Base-by-base conservation (phyloP, 176 grass and related monocot genomes). In the Aegilops tauschii region DNA sequence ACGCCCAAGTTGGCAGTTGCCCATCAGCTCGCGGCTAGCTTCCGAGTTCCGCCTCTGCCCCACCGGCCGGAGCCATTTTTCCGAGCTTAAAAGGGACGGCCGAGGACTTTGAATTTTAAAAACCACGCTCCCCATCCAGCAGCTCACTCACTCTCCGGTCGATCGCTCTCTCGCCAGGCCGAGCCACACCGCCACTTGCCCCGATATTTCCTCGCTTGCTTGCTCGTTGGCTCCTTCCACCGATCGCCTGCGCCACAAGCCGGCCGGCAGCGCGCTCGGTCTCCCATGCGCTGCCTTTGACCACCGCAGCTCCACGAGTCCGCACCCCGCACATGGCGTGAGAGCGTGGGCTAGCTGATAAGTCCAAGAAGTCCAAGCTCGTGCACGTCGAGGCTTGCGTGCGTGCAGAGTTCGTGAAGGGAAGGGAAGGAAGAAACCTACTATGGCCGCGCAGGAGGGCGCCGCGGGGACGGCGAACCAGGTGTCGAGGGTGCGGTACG, bases 361-460 rank as follows among this genome's bases (percentile, higher is more conserved):
- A 18, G 4, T 21, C 65, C 6, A 2, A 28, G 28, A 21, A 29
- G 29, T 67, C 65, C 68, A 70, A 66, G 67, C 32, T 36, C 32
- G 17, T 20, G 67, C 17, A 70, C 18, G 36, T 39, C 8, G 17
- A 69, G 20, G 70, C n/a, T 27, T 74, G n/a, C 71, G 69, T 16
- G 71, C 39, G 40, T 6, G 69, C 32, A 8, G 68, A 12, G 34
- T 59, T 59, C 20, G 18, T 0, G 56, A 35, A 7, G 56, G 20
- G 56, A 13, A 1, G 12, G 1, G 54, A 21, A 59, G 56, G 18
- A 59, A 0, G 0, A 0, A 21, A 20, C 54, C 54, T 6, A 25
- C 29, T 18, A 92, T 92, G 90, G 91, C 87, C 9, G 84, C 91
- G 25, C 87, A 81, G 87, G 91, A 93, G 80, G 8, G 54, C 39